Percentiles rank a stretch among this genome's conserved stretches.
Evolutionary conservation across 768 basidiomycete genomes (phyloP).

Genomic region (Ramaria sp.): DNA sequence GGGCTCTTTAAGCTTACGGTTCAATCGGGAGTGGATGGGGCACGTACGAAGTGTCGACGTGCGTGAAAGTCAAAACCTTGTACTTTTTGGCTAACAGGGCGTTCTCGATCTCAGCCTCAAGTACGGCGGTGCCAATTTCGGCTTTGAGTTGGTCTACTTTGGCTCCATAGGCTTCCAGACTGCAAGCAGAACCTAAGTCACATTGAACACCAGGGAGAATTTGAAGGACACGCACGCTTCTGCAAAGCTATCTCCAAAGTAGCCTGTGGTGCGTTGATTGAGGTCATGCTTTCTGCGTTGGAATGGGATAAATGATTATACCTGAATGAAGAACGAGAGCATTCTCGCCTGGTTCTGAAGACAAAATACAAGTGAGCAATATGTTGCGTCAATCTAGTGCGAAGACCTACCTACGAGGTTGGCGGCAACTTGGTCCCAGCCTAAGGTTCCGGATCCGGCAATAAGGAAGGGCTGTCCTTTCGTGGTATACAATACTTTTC

Average conservation of each 20-base stretch:
- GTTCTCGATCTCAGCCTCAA: conserved; percentile 44
- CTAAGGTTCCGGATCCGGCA: conserved; percentile 89
- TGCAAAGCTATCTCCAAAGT: conserved; percentile 87
- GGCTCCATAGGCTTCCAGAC: conserved; percentile 82
- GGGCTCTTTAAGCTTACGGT: neutral
- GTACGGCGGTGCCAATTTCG: conserved; percentile 68
- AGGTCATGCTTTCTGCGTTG: neutral
- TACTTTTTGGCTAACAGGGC: conserved; percentile 73
- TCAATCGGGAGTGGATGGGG: neutral
- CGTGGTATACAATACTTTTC: conserved; percentile 69
- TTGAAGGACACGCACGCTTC: conserved; percentile 52
- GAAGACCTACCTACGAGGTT: conserved; percentile 51
- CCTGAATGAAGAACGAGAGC: conserved; percentile 70
- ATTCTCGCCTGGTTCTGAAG: conserved; percentile 51
- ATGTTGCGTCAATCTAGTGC: neutral
- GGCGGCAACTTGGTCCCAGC: conserved; percentile 93
- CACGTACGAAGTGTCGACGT: conserved; percentile 82
- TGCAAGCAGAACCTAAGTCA: conserved; percentile 19
- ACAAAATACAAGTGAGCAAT: neutral
- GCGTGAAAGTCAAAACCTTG: conserved; percentile 87
- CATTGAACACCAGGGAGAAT: neutral
- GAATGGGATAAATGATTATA: neutral
- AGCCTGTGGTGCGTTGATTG: conserved; percentile 35
- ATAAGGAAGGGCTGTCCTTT: conserved; percentile 86
- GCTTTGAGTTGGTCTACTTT: conserved; percentile 78